These are phyloP conservation scores for Leishmania tropica DNA, from an alignment of 208 protist genomes.

Conservation along the genomic window DNA sequence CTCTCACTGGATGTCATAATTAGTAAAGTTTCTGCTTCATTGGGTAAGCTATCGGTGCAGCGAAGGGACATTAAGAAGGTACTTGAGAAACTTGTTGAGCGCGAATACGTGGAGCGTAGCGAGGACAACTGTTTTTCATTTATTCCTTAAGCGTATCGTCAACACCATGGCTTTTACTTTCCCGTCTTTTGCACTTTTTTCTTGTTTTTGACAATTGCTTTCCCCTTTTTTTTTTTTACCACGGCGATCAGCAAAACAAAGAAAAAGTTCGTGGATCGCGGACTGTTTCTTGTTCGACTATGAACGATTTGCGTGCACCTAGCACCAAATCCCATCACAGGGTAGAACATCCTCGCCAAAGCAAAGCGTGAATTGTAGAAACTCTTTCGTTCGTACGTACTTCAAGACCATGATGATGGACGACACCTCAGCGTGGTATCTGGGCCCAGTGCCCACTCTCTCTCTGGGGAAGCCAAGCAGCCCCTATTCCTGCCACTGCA, in stretches of 20 bases:
- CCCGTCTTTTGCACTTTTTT: neutral
- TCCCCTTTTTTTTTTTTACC: neutral
- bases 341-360: neutral
- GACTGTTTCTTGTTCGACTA: neutral
- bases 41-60: constrained; percentile 14
- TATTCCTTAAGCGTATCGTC: constrained; percentile 11
- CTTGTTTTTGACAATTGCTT: neutral
- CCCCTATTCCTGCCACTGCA: neutral
- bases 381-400: neutral
- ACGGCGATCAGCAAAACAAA: neutral
- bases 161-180: neutral
- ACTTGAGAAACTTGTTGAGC: constrained; percentile 32
- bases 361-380: neutral
- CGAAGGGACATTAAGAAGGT: constrained; percentile 33
- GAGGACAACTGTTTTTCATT: constrained; percentile 19
- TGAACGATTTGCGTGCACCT: neutral
- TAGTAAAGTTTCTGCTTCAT: constrained; percentile 1
- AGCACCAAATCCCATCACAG: neutral
- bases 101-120: constrained; percentile 27
- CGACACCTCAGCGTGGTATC: neutral
- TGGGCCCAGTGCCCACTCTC: neutral
- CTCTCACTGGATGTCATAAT: constrained; percentile 18
- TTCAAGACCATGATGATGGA: neutral
- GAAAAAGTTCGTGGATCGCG: neutral
- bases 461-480: constrained; percentile 2